Base-by-base conservation (phyloP, 1,284 basidiomycete genomes). In the Meripilus lineatus region DNA sequence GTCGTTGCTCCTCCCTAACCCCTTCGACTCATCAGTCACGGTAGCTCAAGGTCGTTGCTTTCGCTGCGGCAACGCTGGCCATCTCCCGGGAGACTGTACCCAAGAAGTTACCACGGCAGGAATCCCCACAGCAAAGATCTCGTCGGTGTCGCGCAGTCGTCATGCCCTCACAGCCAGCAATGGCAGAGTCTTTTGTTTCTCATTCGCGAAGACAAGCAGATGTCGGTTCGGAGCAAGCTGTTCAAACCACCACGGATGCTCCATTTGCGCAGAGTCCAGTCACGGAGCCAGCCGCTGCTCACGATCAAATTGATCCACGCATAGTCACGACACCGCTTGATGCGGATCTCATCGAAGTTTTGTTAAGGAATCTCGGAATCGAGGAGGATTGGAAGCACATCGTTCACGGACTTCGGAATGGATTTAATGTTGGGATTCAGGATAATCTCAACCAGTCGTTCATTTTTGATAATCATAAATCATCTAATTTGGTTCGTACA, bases 391-490 rank as follows among this genome's bases (percentile, higher is more conserved):
- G 54, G 57, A 10, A 18, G 7, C 51, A 60, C 20, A 45, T 65
- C 3, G n/a, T 58, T 4, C 26, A 40, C 3, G 57, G 59, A 14
- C 33, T 67, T 3, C 44, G 48, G 0, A n/a, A 47, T 24, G 63
- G 65, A 24, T 67, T 67, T 46, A 47, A 57, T 28, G 47, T 64
- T 23, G 65, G 64, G 8, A 32, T 35, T 32, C 10, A 30, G n/a
- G 28, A 30, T n/a, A 30, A 10, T 10, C 28, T n/a, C 28, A 10
- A 10, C 10, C 28, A n/a, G 10, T 30, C 28, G 10, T 30, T 48
- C 39, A 53, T 55, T 25, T 57, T 50, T 56, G 47, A 45, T n/a
- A 69, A 67, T 52, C 64, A 66, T 47, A 42, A 45, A 2, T 65
- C 64, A 11, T 50, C 61, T n/a, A 10, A 10, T 10, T n/a, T 30